phyloP scores from a whole-genome alignment of 148 eudicot species.

The Rhododendron henanense region DNA sequence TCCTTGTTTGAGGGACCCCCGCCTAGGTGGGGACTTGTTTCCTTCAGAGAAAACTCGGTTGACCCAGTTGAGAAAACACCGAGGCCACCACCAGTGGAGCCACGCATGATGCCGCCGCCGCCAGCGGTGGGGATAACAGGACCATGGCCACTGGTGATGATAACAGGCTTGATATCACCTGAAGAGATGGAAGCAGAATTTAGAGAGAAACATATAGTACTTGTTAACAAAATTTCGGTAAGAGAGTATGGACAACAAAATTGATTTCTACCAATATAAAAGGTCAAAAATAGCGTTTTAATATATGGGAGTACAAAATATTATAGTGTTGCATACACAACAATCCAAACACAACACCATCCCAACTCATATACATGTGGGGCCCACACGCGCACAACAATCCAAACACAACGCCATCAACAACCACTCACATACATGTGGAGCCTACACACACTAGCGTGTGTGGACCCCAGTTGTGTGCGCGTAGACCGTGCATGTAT shows the following conservation, averaged over 20 bases:
- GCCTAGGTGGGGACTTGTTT: conserved; percentile 83
- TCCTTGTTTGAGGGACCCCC: conserved; percentile 62
- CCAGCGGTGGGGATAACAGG: conserved; percentile 21
- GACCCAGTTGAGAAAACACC: conserved; percentile 42
- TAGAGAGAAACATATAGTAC: not conserved
- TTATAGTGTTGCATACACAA: too few relatives aligned
- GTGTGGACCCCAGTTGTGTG: too few relatives aligned
- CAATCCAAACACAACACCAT: too few relatives aligned
- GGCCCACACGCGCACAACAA: too few relatives aligned
- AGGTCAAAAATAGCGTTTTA: too few relatives aligned
- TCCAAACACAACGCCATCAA: too few relatives aligned
- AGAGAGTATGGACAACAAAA: not conserved
- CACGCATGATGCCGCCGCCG: conserved; percentile 11
- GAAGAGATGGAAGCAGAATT: not conserved
- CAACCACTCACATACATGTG: too few relatives aligned
- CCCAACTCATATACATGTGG: too few relatives aligned
- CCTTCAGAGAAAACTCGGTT: conserved; percentile 64
- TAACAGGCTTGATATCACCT: conserved; percentile 62
- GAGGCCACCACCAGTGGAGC: conserved; percentile 27
- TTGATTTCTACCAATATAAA: not conserved
- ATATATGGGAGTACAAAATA: too few relatives aligned
- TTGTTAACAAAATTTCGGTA: not conserved
- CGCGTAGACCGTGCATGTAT: too few relatives aligned
- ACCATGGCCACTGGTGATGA: conserved; percentile 53
- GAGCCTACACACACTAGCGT: too few relatives aligned